Conservation (phyloP, 1,284 basidiomycete genomes). For the Marasmius fiardii region DNA sequence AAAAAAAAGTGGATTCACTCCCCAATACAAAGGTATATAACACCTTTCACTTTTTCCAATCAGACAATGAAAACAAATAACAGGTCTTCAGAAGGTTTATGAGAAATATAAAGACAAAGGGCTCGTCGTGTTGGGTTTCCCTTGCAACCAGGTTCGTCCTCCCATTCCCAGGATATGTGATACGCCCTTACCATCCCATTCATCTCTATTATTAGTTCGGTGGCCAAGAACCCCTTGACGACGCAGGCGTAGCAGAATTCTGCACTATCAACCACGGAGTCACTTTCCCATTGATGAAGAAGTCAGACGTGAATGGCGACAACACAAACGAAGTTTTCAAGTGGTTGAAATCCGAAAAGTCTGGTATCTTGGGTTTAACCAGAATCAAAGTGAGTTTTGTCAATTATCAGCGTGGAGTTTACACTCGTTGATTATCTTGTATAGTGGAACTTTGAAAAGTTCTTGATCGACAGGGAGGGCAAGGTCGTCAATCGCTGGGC, state of each 20-base stretch:
- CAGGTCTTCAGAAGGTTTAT: conserved; percentile 78
- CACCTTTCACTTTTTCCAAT: not conserved
- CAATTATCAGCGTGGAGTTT: no score
- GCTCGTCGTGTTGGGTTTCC: conserved; percentile 84
- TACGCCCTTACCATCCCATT: not conserved
- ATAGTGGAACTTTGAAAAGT: conserved; percentile 83
- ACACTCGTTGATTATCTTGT: no score
- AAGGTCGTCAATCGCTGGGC: conserved; percentile 78
- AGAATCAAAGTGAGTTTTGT: conserved; percentile 65
- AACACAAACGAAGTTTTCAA: conserved; percentile 78
- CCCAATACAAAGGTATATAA: conserved; percentile 73
- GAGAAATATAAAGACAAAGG: conserved; percentile 80
- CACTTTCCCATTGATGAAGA: conserved; percentile 81
- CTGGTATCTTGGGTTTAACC: conserved; percentile 69
- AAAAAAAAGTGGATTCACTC: conserved; percentile 72
- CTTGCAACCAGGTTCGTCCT: conserved; percentile 79
- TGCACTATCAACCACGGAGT: conserved; percentile 79
- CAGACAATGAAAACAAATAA: not conserved
- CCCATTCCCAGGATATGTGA: not conserved
- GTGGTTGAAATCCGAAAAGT: conserved; percentile 80
- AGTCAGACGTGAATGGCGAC: conserved; percentile 90
- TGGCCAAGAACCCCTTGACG: conserved; percentile 73
- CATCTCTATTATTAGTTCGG: conserved; percentile 47
- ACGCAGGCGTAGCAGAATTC: conserved; percentile 65
- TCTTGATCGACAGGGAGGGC: conserved; percentile 67